Conservation (phyloP, 2,329 filamentous ascomycete genomes). For the Colletotrichum destructivum region DNA sequence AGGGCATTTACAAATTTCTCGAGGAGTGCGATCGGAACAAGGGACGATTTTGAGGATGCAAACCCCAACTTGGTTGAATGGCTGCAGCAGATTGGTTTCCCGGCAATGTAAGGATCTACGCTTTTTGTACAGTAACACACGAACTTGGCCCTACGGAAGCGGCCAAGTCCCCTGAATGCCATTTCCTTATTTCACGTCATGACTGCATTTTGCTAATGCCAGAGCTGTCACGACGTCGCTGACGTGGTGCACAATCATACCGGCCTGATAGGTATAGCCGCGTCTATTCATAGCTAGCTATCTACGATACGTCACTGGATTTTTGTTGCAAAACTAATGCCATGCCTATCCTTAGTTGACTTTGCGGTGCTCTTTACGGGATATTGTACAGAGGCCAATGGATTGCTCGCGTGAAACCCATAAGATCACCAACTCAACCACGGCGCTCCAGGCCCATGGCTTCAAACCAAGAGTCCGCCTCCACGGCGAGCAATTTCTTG, state of each 20-base stretch:
- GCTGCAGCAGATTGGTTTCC: constrained; percentile 9
- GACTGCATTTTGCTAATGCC: no score
- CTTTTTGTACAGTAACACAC: constrained; percentile 43
- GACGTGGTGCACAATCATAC: background rate
- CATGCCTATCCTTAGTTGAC: constrained; percentile 12
- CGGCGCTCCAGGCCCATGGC: constrained; percentile 24
- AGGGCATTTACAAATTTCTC: constrained; percentile 71
- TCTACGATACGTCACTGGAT: background rate
- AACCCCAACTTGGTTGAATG: background rate
- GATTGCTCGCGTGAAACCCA: background rate
- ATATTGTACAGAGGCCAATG: background rate
- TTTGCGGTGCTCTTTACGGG: background rate
- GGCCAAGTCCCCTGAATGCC: constrained; percentile 18
- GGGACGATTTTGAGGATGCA: constrained; percentile 49
- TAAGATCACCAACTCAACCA: constrained; percentile 1
- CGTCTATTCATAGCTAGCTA: background rate
- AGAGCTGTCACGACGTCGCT: no score
- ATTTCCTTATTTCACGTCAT: constrained; percentile 42
- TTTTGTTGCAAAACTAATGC: background rate
- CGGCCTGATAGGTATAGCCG: no score
- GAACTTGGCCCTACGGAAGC: constrained; percentile 12
- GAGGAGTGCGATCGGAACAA: constrained; percentile 69
- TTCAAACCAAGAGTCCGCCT: constrained; percentile 39
- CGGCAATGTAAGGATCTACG: constrained; percentile 42
- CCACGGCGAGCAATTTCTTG: constrained; percentile 7